A percentile compares a stretch with the other conserved stretches of the same genome.
These are phyloP conservation scores for Drosera capensis DNA, from an alignment of 148 eudicot genomes.

Conservation along the genomic window DNA sequence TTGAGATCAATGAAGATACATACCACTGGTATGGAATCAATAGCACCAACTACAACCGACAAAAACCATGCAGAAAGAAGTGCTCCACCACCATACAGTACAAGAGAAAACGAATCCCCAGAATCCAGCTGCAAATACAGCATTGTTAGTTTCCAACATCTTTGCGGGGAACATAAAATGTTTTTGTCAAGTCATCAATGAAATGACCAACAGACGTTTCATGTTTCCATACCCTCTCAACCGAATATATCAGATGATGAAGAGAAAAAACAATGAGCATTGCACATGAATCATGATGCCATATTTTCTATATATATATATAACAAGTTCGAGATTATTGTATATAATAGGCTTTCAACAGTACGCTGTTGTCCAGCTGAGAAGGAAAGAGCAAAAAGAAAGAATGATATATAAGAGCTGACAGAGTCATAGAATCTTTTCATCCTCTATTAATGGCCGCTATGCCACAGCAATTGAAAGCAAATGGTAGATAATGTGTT, in stretches of 20 bases:
- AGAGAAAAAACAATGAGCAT: not conserved
- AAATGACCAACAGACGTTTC: not conserved
- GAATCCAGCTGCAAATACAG: constrained; percentile 39
- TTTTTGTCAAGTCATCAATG: not conserved
- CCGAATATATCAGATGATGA: not conserved
- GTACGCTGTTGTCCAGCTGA: no score
- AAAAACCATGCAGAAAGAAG: constrained; percentile 44
- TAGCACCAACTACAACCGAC: constrained; percentile 47
- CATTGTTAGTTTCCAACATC: no score
- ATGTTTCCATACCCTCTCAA: not conserved
- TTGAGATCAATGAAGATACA: constrained; percentile 1
- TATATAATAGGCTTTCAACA: no score
- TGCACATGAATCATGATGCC: not conserved
- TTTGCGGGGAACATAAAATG: no score
- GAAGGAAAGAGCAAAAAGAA: no score
- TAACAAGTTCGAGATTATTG: no score
- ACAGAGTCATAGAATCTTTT: not conserved
- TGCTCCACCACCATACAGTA: constrained; percentile 45
- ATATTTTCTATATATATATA: not conserved
- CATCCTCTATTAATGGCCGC: not conserved
- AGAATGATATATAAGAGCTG: no score
- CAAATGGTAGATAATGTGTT: constrained; percentile 7
- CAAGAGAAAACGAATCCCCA: constrained; percentile 30
- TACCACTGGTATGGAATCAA: constrained; percentile 82
- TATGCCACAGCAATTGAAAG: not conserved